Percentiles rank a stretch among this genome's conserved stretches.
These are phyloP conservation scores for Manihot esculenta DNA, from an alignment of 441 rosid genomes.

Conservation along the genomic window DNA sequence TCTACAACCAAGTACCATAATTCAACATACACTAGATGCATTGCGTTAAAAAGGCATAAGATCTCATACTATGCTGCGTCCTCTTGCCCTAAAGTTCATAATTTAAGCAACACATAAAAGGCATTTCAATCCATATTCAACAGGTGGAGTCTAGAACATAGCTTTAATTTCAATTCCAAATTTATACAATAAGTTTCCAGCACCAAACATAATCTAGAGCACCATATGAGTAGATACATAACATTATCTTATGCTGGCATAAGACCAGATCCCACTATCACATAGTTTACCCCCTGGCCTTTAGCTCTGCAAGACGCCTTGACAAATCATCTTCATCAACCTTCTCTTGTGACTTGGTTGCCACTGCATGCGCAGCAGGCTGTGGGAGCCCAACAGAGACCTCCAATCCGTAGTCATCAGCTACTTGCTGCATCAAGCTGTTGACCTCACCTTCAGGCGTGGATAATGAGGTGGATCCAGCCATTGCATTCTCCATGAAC, in stretches of 20 bases:
- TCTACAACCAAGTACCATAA: neutral
- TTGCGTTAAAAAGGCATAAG: neutral
- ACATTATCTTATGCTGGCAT: slow-evolving; percentile 15
- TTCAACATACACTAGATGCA: neutral
- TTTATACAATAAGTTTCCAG: slow-evolving; percentile 33
- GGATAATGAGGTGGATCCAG: slow-evolving; percentile 86
- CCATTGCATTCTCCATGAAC: slow-evolving; percentile 97
- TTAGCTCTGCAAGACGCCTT: slow-evolving; percentile 88
- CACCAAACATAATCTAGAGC: slow-evolving; percentile 17
- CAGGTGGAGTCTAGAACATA: slow-evolving; percentile 21
- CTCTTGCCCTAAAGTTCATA: too few relatives aligned
- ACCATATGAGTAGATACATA: slow-evolving; percentile 13
- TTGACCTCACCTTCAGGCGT: slow-evolving; percentile 93
- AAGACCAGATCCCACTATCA: slow-evolving; percentile 8
- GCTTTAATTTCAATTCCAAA: slow-evolving; percentile 24
- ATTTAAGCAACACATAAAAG: neutral
- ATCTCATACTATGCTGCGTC: neutral
- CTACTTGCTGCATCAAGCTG: slow-evolving; percentile 95
- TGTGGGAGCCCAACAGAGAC: slow-evolving; percentile 93
- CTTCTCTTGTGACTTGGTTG: slow-evolving; percentile 69
- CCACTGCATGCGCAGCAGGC: slow-evolving; percentile 76
- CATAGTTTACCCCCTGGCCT: slow-evolving; percentile 62
- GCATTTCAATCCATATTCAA: slow-evolving; percentile 22
- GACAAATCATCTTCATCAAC: slow-evolving; percentile 89
- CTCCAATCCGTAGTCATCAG: slow-evolving; percentile 85